Percentiles rank a stretch among this genome's conserved stretches.
phyloP scores from a whole-genome alignment of 2,329 filamentous ascomycete genomes.

The Exophiala oligosperma region DNA sequence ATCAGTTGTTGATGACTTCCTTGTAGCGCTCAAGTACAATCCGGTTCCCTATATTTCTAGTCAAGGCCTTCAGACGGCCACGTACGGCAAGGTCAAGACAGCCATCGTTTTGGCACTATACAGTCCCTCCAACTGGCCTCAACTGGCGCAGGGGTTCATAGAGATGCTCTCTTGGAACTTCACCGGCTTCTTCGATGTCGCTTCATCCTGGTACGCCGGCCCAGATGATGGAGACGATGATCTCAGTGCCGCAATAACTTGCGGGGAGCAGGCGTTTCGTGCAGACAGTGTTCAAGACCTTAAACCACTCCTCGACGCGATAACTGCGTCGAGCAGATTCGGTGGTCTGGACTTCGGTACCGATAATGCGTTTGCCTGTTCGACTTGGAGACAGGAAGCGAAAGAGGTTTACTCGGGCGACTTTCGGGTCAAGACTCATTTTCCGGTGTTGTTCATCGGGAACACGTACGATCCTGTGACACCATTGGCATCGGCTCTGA shows the following conservation, averaged over 20 bases:
- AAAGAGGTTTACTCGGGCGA: slow-evolving; percentile 30
- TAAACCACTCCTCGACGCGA: not conserved
- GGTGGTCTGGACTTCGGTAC: not conserved
- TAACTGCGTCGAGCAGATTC: not conserved
- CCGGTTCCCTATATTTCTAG: not conserved
- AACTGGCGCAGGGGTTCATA: not conserved
- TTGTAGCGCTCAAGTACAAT: slow-evolving; percentile 1
- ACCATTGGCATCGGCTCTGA: slow-evolving; percentile 28
- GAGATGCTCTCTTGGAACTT: not conserved
- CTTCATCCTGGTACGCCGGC: not conserved
- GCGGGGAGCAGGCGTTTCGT: slow-evolving; percentile 15
- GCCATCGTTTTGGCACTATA: slow-evolving; percentile 4
- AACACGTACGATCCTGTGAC: slow-evolving; percentile 32
- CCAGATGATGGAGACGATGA: not conserved
- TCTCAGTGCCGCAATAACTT: not conserved
- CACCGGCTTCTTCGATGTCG: not conserved
- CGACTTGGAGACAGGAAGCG: slow-evolving; percentile 26
- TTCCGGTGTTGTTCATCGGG: slow-evolving; percentile 32
- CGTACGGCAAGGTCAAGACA: slow-evolving; percentile 1
- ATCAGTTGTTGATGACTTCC: not conserved
- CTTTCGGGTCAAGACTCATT: slow-evolving; percentile 29
- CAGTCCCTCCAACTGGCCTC: slow-evolving; percentile 6
- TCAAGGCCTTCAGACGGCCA: not conserved
- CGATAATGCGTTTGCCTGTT: not conserved
- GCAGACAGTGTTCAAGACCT: slow-evolving; percentile 3